phyloP scores from a whole-genome alignment of 768 basidiomycete species.

The Pulveroboletus sp. region DNA sequence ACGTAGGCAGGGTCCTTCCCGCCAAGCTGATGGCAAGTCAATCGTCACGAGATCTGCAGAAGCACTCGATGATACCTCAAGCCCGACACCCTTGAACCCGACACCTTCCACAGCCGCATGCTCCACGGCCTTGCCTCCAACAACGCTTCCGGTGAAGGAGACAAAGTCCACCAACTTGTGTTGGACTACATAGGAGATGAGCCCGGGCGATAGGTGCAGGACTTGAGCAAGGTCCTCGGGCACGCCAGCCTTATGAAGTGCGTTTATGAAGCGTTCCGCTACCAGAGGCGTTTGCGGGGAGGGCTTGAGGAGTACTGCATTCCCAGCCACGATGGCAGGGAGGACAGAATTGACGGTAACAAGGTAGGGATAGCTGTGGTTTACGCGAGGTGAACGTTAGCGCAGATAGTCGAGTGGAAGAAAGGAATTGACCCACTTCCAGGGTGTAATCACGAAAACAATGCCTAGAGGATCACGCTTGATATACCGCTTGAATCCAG shows the following conservation, averaged over 20 bases:
- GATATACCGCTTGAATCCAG: conserved; percentile 83
- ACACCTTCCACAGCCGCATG: conserved; percentile 59
- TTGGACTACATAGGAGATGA: conserved; percentile 59
- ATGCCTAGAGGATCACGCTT: conserved; percentile 83
- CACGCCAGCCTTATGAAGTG: conserved; percentile 74
- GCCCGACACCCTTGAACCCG: conserved; percentile 83
- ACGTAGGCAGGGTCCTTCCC: conserved; percentile 99
- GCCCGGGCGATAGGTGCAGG: conserved; percentile 64
- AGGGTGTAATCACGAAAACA: conserved; percentile 84
- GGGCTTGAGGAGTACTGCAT: conserved; percentile 89
- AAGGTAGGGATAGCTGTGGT: conserved; percentile 78
- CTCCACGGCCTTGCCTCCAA: conserved; percentile 71
- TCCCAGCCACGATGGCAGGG: conserved; percentile 88
- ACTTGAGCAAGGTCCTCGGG: conserved; percentile 74
- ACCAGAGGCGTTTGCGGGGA: conserved; percentile 94
- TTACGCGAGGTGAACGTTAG: conserved; percentile 3
- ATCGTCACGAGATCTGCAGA: neutral
- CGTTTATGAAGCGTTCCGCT: conserved; percentile 74
- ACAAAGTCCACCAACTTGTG: conserved; percentile 76
- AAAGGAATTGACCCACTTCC: conserved; percentile 65
- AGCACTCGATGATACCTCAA: conserved; percentile 57
- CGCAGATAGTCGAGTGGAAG: no score
- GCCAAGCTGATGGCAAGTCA: conserved; percentile 63
- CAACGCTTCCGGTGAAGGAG: conserved; percentile 88
- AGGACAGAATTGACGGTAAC: conserved; percentile 89